phyloP scores from a whole-genome alignment of 108 stramenopile genomes.

The Pseudonitzschia multistriata region DNA sequence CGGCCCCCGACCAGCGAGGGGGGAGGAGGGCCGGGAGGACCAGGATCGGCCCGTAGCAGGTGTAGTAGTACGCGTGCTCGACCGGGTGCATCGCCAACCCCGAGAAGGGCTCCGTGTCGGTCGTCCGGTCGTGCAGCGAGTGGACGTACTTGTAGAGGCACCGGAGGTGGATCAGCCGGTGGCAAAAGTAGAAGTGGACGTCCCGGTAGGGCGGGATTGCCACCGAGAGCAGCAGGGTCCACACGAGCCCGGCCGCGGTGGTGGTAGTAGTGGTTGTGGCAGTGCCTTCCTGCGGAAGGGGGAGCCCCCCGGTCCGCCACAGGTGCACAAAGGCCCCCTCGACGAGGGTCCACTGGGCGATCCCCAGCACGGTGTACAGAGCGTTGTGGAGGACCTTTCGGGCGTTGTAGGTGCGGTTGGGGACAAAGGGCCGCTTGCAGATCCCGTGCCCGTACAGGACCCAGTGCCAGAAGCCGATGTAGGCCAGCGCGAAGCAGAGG shows the following conservation, averaged over 20 bases:
- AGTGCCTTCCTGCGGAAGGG: background rate
- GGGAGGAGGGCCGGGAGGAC: background rate
- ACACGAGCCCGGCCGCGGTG: background rate
- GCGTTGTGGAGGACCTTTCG: conserved; percentile 32
- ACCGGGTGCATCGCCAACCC: conserved; percentile 48
- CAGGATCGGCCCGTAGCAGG: conserved; percentile 16
- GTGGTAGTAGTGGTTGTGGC: background rate
- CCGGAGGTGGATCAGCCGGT: conserved; percentile 37
- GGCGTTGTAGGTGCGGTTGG: conserved; percentile 10
- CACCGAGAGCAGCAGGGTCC: conserved; percentile 10
- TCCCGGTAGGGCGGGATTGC: conserved; percentile 25
- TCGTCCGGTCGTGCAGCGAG: conserved; percentile 45
- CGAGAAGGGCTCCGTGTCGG: conserved; percentile 40
- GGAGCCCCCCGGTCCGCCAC: background rate
- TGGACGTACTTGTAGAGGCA: conserved; percentile 41
- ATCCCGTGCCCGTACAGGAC: conserved; percentile 22
- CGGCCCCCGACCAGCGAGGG: background rate
- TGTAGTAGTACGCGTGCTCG: conserved; percentile 44
- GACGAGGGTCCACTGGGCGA: conserved; percentile 34
- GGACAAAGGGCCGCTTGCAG: conserved; percentile 25
- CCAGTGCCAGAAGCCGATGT: conserved; percentile 35
- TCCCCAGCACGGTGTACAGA: conserved; percentile 26
- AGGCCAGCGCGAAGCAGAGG: conserved; percentile 13
- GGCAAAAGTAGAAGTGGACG: conserved; percentile 37
- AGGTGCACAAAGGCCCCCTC: conserved; percentile 22